Evolutionary conservation across 2,329 filamentous ascomycete genomes (phyloP), one percentile per base, ranked within the genome.

Genomic region (Nectriaceae sp.): DNA sequence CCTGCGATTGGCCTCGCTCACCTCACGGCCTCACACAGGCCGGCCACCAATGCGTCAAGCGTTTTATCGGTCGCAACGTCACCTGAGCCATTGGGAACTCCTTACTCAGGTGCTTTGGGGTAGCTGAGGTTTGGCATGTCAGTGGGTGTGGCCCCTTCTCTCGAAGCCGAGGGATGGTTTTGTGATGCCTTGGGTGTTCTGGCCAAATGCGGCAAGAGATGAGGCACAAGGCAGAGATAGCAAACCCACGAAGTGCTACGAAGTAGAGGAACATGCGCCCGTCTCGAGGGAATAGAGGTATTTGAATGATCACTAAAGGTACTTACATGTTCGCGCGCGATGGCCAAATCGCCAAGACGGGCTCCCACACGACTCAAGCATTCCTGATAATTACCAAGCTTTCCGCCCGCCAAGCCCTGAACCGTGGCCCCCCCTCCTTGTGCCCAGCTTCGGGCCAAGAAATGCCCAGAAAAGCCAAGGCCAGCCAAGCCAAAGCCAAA

Each of bases 1-100:
- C 46, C 52, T 61, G 50, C 57, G 48, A 70, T 70, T 70, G 66
- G 66, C 50, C 56, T 55, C 52, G 49, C 46, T 41, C 40, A 46
- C 42, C 53, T 58, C 49, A 50, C 54, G 54, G 58, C 55, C 61
- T 62, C 61, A 55, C 60, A 63, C 56, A 57, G 49, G 56, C 57
- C 59, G 56, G 54, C 60, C 60, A 62, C 60, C 56, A 56, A 49
- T 62, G 60, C 57, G 53, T 57, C 56, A 63, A 60, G 59, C 50
- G 57, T 63, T 58, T 63, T 57, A 50, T 62, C 59, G 56, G 55
- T 47, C 50, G 38, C 42, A 56, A 52, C 60, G 57, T 62, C 60
- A 62, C 60, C 60, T 62, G 60, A 62, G 59, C 53, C 46, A 60
- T 54, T 43, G 51, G 46, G 46, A 45, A 29, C 24, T 13, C 24